A percentile compares a stretch with the other conserved stretches of the same genome.
These are phyloP conservation scores for Candida oleophila DNA, from an alignment of 805 yeast genomes.

Conservation along the genomic window DNA sequence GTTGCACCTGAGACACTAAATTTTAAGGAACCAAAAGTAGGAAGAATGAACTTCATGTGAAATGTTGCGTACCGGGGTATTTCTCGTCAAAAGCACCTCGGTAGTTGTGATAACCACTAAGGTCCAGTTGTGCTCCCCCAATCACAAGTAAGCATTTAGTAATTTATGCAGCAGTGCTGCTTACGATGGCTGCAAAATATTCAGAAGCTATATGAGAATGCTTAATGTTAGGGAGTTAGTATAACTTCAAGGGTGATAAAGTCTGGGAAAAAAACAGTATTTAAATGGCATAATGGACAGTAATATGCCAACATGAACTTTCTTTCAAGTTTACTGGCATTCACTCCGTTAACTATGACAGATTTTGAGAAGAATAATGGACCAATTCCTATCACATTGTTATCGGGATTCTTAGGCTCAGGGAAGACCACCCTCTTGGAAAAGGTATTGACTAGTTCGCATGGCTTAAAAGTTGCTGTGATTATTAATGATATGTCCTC, in stretches of 20 bases:
- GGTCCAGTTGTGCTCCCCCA: not conserved
- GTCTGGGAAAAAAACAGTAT: not conserved
- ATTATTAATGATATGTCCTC: constrained; percentile 46
- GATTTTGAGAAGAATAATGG: not conserved
- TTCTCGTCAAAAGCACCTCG: no score
- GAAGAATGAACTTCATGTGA: no score
- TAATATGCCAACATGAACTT: no score
- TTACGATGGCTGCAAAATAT: not conserved
- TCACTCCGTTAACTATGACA: not conserved
- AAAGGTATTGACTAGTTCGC: constrained; percentile 36
- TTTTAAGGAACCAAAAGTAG: no score
- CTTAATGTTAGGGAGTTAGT: no score
- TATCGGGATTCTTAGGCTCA: constrained; percentile 47
- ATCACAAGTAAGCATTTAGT: not conserved
- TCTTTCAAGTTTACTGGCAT: no score
- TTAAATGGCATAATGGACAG: no score
- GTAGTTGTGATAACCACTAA: not conserved
- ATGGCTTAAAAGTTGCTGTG: constrained; percentile 44
- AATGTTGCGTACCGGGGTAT: no score
- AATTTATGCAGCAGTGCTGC: not conserved
- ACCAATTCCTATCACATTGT: constrained; percentile 45
- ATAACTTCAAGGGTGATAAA: not conserved
- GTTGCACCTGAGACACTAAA: no score
- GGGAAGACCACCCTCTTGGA: constrained; percentile 50
- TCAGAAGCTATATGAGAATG: no score